Evolutionary conservation across 2,329 filamentous ascomycete genomes (phyloP).

Genomic region (Epichloe typhina): DNA sequence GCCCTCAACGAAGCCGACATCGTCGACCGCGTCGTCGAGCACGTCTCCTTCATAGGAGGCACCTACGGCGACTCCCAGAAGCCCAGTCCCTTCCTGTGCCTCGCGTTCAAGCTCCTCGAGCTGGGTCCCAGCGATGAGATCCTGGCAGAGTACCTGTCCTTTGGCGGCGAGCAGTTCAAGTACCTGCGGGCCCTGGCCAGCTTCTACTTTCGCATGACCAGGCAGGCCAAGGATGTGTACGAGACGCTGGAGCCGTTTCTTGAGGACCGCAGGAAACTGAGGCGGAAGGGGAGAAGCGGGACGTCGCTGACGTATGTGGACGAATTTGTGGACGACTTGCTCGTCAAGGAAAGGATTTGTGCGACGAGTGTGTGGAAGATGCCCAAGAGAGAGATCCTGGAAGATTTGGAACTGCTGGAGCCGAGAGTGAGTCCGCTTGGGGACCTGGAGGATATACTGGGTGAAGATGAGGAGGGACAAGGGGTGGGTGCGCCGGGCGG

Average conservation of each 20-base stretch:
- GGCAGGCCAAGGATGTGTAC: slow-evolving; percentile 71
- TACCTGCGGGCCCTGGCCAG: slow-evolving; percentile 81
- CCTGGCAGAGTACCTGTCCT: slow-evolving; percentile 64
- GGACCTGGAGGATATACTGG: slow-evolving; percentile 60
- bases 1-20: slow-evolving; percentile 75
- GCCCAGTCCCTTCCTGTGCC: slow-evolving; percentile 83
- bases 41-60: slow-evolving; percentile 72
- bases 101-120: slow-evolving; percentile 89
- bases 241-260: slow-evolving; percentile 68
- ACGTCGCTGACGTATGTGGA: slow-evolving; percentile 73
- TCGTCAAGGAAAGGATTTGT: slow-evolving; percentile 81
- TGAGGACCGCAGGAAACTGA: slow-evolving; percentile 71
- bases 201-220: slow-evolving; percentile 87
- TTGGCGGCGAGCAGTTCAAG: slow-evolving; percentile 64
- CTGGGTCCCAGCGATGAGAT: slow-evolving; percentile 69
- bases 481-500: slow-evolving; percentile 13
- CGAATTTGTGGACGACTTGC: slow-evolving; percentile 83
- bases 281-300: slow-evolving; percentile 59
- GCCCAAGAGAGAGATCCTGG: slow-evolving; percentile 65
- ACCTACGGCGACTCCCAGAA: slow-evolving; percentile 75
- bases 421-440: slow-evolving; percentile 73
- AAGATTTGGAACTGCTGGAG: slow-evolving; percentile 81
- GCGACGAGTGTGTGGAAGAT: slow-evolving; percentile 89
- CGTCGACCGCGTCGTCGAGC: slow-evolving; percentile 77
- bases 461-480: slow-evolving; percentile 39